These are phyloP conservation scores for Apiospora phragmitis DNA, from an alignment of 2,329 filamentous ascomycete genomes.

Conservation along the genomic window DNA sequence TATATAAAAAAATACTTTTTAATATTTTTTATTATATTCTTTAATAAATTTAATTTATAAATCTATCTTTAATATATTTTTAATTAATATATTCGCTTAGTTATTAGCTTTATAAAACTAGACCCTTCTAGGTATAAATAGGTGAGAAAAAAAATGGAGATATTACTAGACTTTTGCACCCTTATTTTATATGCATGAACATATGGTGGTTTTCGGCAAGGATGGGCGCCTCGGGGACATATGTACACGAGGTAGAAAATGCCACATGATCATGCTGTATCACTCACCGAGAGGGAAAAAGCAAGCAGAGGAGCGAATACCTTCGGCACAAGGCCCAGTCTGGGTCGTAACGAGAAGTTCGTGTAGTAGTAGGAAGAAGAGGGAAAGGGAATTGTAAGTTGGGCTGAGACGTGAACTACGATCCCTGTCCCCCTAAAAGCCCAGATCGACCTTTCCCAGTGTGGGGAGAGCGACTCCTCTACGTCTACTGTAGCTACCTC, in stretches of 20 bases:
- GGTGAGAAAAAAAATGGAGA: too few species aligned
- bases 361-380: neutral
- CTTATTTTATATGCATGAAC: too few species aligned
- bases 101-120: too few species aligned
- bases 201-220: neutral
- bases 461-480: neutral
- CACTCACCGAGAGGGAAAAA: neutral
- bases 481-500: neutral
- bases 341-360: neutral
- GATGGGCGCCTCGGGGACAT: neutral
- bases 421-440: neutral
- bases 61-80: too few species aligned
- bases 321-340: neutral
- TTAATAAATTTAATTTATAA: too few species aligned
- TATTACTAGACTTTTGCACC: too few species aligned
- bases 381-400: neutral
- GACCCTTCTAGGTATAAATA: too few species aligned
- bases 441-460: neutral
- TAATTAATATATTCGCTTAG: too few species aligned
- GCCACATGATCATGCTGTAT: neutral
- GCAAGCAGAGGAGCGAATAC: neutral
- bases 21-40: too few species aligned
- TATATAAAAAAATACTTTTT: too few species aligned
- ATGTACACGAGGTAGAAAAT: neutral
- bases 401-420: neutral